Evolutionary conservation across 169 alveolate species (phyloP), one percentile per base, ranked within the genome.

Genomic region (Babesia ovata): DNA sequence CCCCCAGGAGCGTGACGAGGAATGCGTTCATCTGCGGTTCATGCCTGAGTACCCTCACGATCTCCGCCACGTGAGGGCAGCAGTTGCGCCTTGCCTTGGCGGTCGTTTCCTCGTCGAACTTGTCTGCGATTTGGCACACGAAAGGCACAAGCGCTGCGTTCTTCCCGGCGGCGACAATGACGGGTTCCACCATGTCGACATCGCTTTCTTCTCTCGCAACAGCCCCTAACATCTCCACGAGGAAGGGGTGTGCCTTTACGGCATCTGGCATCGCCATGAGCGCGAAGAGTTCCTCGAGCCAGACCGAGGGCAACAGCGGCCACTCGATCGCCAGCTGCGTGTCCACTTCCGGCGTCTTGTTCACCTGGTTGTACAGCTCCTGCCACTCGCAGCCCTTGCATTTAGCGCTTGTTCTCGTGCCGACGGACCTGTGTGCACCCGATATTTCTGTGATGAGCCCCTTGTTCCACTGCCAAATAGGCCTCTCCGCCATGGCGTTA

Each of bases 381-480:
- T 71, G 49, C 73, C 72, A 71, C 21, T 59, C 73, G 24, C 73
- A 60, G 19, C 72, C 71, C 36, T 39, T 50, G 50, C 72, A 71
- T 24, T 36, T 57, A 21, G 12, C 39, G 21, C 49, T 67, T 21
- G 21, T 28, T 33, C 17, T 28, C 46, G 71, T 71, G 29, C 22
- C 53, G 26, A 7, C 48, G 0, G 26, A 48, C 29, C 7, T 53
- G 22, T 49, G 50, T 10, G 74, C 63, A 52, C 21, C 22, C 4
- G 36, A 8, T 0, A 60, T 60, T 16, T 21, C 65, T 42, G 21
- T 44, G 26, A 79, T 49, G 42, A 79, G 63, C 29, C 70, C 75
- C 33, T 4, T 4, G 19, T 85, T 86, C 89, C 89, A 82, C 54
- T 74, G 89, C 89, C 89, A 82, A 12, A 82, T 36, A 10, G 89